Evolutionary conservation across 495 filamentous ascomycete genomes (phyloP), one percentile per base, ranked within the genome.

Genomic region (Friedmanniomyces endolithicus): DNA sequence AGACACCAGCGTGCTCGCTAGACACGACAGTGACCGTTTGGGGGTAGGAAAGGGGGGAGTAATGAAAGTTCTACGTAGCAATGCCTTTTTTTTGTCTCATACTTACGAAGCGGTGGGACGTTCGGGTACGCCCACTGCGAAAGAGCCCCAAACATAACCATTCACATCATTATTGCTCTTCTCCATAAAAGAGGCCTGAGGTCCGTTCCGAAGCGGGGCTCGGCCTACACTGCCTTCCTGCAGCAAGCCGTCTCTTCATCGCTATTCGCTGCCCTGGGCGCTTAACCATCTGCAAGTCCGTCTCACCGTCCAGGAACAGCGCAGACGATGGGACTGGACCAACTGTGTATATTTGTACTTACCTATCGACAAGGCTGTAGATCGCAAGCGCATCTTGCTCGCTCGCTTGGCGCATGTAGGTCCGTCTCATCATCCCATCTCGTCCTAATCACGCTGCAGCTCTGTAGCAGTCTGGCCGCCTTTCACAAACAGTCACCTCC

Each of bases 181-280:
- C 37, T 6, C 37, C 37, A 41, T 14, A 41, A 41, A 41, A 41
- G 6, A 6, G 6, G 4, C 6, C 37, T 19, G 9, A 11, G 44
- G 44, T 47, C 44, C 20, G 44, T 19, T 22, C 17, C 12, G 20
- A 41, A 31, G 27, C 27, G 27, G 27, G 27, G 9, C 3, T 9
- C 9, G 4, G 37, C 37, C 37, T 41, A 27, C 3, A 6, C 44
- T 6, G 8, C 7, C 27, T n/a, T 22, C 24, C 19, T 35, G 40
- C 52, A 50, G 25, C n/a, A 50, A 50, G 24, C 29, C 47, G 29
- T 35, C 8, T 41, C 53, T 37, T 14, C 29, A 19, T 41, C 29
- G 3, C 40, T 29, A 57, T 57, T 57, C 55, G 55, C 37, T 46
- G 48, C 11, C 48, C 23, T 29, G 11, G 55, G 55, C 55, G 55